These are phyloP conservation scores for Mychonastes homosphaera DNA, from an alignment of 139 green algal species.

Conservation along the genomic window DNA sequence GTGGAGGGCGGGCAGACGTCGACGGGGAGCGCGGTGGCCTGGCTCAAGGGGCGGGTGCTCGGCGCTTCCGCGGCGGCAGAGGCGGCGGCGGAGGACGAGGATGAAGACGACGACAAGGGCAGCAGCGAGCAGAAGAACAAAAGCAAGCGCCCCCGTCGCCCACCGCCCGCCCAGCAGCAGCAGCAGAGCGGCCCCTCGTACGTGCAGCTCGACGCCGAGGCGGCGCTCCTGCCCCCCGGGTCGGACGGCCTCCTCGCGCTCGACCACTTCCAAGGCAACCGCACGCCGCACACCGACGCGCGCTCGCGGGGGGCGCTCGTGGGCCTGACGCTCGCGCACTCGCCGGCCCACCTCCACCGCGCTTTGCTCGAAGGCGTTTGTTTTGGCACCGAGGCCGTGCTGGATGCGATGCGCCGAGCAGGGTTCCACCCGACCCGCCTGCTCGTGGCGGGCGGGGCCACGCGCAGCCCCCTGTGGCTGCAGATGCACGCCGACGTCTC, in stretches of 20 bases:
- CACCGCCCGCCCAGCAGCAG: too few species aligned
- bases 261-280: constrained; percentile 79
- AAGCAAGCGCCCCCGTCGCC: too few species aligned
- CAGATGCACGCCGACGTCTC: constrained; percentile 71
- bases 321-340: constrained; percentile 64
- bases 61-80: too few species aligned
- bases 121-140: too few species aligned
- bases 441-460: constrained; percentile 46
- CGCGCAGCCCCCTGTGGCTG: constrained; percentile 53
- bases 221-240: constrained; percentile 42
- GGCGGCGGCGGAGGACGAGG: too few species aligned
- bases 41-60: constrained; percentile 20
- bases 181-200: constrained; percentile 31
- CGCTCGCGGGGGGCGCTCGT: constrained; percentile 50
- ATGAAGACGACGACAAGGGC: too few species aligned
- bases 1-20: constrained; percentile 71
- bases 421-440: constrained; percentile 2
- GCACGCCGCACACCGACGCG: constrained; percentile 69
- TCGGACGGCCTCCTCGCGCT: constrained; percentile 59
- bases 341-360: constrained; percentile 57
- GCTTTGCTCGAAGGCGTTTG: constrained; percentile 54
- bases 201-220: constrained; percentile 44
- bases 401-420: constrained; percentile 53
- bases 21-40: constrained; percentile 50
- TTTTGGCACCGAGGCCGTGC: constrained; percentile 53